These are phyloP conservation scores for Xerocomus brunneocitrinus DNA, from an alignment of 768 basidiomycete species.

Conservation along the genomic window DNA sequence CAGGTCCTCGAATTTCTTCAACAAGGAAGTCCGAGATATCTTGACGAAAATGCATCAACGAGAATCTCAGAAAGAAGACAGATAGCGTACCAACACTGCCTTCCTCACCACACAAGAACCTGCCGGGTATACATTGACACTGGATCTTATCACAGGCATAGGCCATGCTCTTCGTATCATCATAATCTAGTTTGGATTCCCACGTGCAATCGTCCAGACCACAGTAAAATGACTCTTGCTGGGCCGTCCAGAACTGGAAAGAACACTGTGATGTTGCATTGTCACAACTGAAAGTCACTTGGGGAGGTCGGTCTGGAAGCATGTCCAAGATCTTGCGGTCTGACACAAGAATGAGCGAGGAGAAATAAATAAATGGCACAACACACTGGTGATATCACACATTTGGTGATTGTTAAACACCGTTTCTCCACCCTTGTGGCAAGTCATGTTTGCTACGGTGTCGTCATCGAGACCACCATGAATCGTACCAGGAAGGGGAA, in stretches of 20 bases:
- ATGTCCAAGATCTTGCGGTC: slow-evolving; percentile 93
- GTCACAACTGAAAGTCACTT: slow-evolving; percentile 95
- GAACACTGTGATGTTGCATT: slow-evolving; percentile 58
- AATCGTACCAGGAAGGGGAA: slow-evolving; percentile 56
- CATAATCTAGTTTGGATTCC: slow-evolving; percentile 44
- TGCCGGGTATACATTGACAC: slow-evolving; percentile 89
- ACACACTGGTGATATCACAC: slow-evolving; percentile 96
- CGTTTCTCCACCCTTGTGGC: slow-evolving; percentile 89
- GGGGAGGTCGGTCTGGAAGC: slow-evolving; percentile 86
- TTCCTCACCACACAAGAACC: slow-evolving; percentile 94
- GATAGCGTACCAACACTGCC: slow-evolving; percentile 80
- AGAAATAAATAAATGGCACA: not conserved
- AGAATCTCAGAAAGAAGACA: not conserved
- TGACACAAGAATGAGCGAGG: slow-evolving; percentile 27
- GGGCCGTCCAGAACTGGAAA: slow-evolving; percentile 98
- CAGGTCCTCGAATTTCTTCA: slow-evolving; percentile 90
- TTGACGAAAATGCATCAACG: not conserved
- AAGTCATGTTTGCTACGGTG: slow-evolving; percentile 69
- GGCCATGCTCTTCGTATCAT: slow-evolving; percentile 64
- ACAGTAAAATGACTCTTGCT: slow-evolving; percentile 96
- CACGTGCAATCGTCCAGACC: slow-evolving; percentile 68
- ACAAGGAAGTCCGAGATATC: slow-evolving; percentile 92
- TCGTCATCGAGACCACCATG: slow-evolving; percentile 38
- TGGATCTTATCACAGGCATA: slow-evolving; percentile 82
- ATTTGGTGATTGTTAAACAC: slow-evolving; percentile 97